A percentile compares a stretch with the other conserved stretches of the same genome.
Conservation (phyloP, 1,139 yeast genomes). For the Meyerozyma carpophila region DNA sequence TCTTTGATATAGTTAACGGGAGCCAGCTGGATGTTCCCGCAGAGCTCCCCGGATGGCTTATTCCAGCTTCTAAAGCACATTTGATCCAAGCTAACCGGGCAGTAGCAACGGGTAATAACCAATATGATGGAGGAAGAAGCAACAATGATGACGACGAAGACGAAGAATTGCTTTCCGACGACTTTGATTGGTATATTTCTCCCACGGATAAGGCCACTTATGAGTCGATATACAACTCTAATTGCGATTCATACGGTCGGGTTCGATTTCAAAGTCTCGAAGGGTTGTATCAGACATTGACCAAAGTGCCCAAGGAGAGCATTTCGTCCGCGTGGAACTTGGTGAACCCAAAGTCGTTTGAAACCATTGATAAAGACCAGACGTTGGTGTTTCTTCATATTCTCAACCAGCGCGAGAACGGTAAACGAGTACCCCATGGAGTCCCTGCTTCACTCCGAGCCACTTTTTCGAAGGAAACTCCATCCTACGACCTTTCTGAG, state of each 20-base stretch:
- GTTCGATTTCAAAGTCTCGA: conserved; percentile 68
- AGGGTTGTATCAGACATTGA: conserved; percentile 63
- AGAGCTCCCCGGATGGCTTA: conserved; percentile 81
- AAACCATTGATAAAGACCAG: conserved; percentile 91
- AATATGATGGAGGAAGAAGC: conserved; percentile 6
- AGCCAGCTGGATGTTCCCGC: conserved; percentile 59
- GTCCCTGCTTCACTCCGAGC: conserved; percentile 93
- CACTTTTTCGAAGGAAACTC: conserved; percentile 81
- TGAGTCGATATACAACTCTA: conserved; percentile 70
- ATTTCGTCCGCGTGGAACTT: conserved; percentile 93
- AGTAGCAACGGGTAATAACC: conserved; percentile 31
- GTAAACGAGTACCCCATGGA: conserved; percentile 84
- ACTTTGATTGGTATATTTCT: conserved; percentile 94
- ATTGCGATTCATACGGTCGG: conserved; percentile 79
- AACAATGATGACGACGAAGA: conserved; percentile 47
- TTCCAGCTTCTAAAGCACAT: conserved; percentile 85
- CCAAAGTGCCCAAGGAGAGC: conserved; percentile 76
- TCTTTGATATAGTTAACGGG: conserved; percentile 86
- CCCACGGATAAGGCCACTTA: conserved; percentile 79
- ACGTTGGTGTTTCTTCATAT: conserved; percentile 85
- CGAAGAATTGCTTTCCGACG: conserved; percentile 52
- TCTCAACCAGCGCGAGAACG: conserved; percentile 83
- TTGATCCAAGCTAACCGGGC: conserved; percentile 78
- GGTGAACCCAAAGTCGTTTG: conserved; percentile 83
- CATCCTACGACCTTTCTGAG: conserved; percentile 58